phyloP scores from a whole-genome alignment of 2,329 filamentous ascomycete species.

The Hysterium pulicare region DNA sequence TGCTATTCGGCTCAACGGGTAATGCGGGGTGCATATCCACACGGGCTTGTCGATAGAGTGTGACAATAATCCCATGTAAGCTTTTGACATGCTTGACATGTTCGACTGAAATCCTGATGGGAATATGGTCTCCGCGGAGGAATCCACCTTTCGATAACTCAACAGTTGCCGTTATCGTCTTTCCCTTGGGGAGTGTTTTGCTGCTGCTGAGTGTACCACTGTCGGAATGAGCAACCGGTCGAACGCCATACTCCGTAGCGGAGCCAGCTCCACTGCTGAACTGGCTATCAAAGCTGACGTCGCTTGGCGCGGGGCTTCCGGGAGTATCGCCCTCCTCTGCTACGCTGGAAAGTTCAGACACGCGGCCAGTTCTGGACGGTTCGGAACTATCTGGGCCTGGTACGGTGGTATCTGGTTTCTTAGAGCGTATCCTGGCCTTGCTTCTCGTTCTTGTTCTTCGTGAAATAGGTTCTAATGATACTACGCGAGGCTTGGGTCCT shows the following conservation, averaged over 20 bases:
- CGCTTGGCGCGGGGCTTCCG: slow-evolving; percentile 46
- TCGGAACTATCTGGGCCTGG: slow-evolving; percentile 18
- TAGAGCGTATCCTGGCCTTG: slow-evolving; percentile 16
- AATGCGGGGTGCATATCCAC: slow-evolving; percentile 75
- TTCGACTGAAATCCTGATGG: slow-evolving; percentile 75
- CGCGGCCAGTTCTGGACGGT: slow-evolving; percentile 16
- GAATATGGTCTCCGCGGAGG: slow-evolving; percentile 77
- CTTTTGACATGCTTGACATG: slow-evolving; percentile 90
- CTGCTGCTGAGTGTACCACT: slow-evolving; percentile 46
- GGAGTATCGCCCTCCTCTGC: slow-evolving; percentile 32
- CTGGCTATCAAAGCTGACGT: slow-evolving; percentile 47
- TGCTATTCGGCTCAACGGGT: slow-evolving; percentile 59
- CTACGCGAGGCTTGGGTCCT: slow-evolving; percentile 73
- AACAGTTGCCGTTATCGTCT: slow-evolving; percentile 75
- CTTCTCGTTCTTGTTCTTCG: slow-evolving; percentile 63
- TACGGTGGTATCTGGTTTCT: slow-evolving; percentile 6
- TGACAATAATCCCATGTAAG: slow-evolving; percentile 87
- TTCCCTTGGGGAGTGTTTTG: slow-evolving; percentile 61
- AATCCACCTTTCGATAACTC: slow-evolving; percentile 80
- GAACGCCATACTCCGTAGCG: slow-evolving; percentile 39
- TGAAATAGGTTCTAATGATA: slow-evolving; percentile 85
- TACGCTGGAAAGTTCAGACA: slow-evolving; percentile 21
- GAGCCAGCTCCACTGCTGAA: slow-evolving; percentile 61
- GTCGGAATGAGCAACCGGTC: slow-evolving; percentile 46
- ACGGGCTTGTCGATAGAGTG: slow-evolving; percentile 83